Base-by-base conservation (phyloP, 305 asterid genomes). In the Petunia hybrid region DNA sequence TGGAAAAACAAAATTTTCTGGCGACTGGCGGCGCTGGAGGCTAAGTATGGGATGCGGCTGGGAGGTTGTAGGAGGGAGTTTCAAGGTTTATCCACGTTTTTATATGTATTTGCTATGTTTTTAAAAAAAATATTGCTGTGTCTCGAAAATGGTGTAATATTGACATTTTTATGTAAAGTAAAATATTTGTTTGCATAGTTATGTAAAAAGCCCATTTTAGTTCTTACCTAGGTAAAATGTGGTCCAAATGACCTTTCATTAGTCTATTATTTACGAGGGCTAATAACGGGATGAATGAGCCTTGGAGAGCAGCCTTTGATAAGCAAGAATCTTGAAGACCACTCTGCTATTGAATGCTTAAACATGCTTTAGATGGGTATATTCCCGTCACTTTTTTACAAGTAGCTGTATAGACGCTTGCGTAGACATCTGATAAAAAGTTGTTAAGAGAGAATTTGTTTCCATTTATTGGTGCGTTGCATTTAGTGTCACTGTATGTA, bases 341-440 rank as follows among this genome's bases (percentile, higher is more conserved):
- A 55, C 22, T 16, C 22, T 55, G 22, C 31, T 55, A 55, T 55
- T 55, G 60, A 55, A 14, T 13, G 22, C 13, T 13, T 55, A 55
- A 55, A 55, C 60, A 12, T 55, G 60, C 22, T 69, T 69, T 69
- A 41, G 59, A 71, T 71, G 51, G 77, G 22, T 46, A 31, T 9
- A 48, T 22, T 46, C 42, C 31, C n/a, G 1, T 46, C 31, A 10
- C 31, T 71, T 71, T 42, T 31, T 12, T 51, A 51, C 10, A 1
- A 51, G 8, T 8, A 46, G 38, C 61, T 43, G 22, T 38, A 70
- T 70, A 56, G 35, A 45, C 46, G 31, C 77, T 45, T 31, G 42
- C 77, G 16, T 46, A 46, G 59, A 46, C 61, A 71, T 71, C 61
- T 48, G 12, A 48, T 42, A 71, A 71, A 35, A 22, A 13, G 1